These are phyloP conservation scores for Salvia sclarea DNA, from an alignment of 305 asterid species.

Conservation along the genomic window DNA sequence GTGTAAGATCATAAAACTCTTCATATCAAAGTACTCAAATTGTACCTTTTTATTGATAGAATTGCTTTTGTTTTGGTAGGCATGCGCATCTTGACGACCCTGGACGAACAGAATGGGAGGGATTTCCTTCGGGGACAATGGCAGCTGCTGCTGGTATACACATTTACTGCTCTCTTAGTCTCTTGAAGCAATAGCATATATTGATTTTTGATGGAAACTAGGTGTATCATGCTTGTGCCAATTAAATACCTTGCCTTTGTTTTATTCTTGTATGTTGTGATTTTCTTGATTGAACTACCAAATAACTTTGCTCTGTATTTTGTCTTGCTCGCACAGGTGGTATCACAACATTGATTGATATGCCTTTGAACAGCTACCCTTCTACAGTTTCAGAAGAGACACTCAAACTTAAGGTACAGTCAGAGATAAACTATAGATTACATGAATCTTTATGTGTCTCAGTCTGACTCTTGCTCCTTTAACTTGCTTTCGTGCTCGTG, in stretches of 20 bases:
- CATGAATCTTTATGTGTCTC: constrained; percentile 6
- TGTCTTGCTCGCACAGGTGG: constrained; percentile 63
- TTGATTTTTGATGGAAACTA: neutral
- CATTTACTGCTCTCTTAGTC: neutral
- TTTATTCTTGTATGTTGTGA: neutral
- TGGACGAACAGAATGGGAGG: constrained; percentile 98
- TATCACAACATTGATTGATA: constrained; percentile 86
- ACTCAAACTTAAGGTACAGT: constrained; percentile 73
- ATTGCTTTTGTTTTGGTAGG: constrained; percentile 40
- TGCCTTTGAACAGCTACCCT: constrained; percentile 91
- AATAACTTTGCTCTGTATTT: neutral
- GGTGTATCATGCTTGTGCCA: neutral
- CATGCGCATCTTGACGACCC: constrained; percentile 98
- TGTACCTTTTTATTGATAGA: too few relatives aligned
- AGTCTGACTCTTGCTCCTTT: constrained; percentile 12
- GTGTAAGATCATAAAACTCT: constrained; percentile 60
- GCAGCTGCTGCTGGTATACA: constrained; percentile 95
- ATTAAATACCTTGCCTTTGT: neutral
- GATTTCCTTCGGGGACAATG: constrained; percentile 95
- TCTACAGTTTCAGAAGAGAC: constrained; percentile 88
- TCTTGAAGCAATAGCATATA: neutral
- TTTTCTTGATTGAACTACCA: neutral
- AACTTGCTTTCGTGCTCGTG: constrained; percentile 18
- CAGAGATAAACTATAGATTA: neutral
- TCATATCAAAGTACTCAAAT: too few relatives aligned